A percentile compares a stretch with the other conserved stretches of the same genome.
Conservation (phyloP, 306 rosid species). For the Comarum palustre region DNA sequence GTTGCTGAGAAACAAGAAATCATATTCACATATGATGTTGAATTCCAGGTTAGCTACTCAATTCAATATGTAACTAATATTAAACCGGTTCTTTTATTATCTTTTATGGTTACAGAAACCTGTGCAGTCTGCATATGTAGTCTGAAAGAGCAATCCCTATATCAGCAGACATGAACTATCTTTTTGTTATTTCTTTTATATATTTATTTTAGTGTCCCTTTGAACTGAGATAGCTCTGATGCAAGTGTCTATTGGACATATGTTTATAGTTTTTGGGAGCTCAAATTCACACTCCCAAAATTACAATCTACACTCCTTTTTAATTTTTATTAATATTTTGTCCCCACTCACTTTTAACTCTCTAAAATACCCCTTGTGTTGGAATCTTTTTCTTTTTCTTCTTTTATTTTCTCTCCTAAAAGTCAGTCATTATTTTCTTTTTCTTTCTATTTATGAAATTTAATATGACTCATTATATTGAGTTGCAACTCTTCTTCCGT, state of each 20-base stretch:
- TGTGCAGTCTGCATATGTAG: background rate
- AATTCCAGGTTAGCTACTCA: constrained; percentile 65
- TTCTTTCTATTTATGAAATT: too few species aligned
- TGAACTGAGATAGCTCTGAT: background rate
- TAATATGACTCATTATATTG: too few species aligned
- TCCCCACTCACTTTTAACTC: too few species aligned
- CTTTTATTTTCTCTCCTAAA: too few species aligned
- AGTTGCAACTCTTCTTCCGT: too few species aligned
- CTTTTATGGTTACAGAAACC: background rate
- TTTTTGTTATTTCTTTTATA: background rate
- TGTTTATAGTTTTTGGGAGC: background rate
- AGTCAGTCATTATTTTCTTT: too few species aligned
- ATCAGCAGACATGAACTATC: background rate
- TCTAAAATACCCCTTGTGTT: too few species aligned
- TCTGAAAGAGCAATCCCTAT: background rate
- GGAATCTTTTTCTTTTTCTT: too few species aligned
- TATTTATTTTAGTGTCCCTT: background rate
- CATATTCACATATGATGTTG: constrained; percentile 89
- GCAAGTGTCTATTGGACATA: background rate
- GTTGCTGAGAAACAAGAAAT: constrained; percentile 86
- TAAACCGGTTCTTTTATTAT: background rate
- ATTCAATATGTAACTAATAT: background rate
- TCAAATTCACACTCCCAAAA: too few species aligned
- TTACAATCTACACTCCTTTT: too few species aligned
- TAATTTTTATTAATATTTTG: too few species aligned